Evolutionary conservation across 305 asterid species (phyloP), one percentile per base, ranked within the genome.

Genomic region (Solanum aculeatissimum): DNA sequence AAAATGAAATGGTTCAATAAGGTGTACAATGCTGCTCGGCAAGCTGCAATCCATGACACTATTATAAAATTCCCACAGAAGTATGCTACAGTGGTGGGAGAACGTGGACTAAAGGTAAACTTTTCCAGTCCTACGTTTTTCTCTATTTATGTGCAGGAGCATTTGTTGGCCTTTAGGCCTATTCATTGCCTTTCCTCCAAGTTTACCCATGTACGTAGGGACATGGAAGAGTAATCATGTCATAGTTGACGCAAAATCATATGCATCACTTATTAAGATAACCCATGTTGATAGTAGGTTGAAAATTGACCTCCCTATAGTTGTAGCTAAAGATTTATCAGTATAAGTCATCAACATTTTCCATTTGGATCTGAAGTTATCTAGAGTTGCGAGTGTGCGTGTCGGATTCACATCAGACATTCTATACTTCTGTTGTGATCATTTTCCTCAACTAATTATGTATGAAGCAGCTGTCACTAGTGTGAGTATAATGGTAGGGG

Each of bases 21-120:
- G 99, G 98, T 97, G 85, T 90, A 93, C 86, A 94, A 90, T 85
- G 99, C 99, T 38, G 98, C 99, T 88, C 95, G 95, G 55, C 91
- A 87, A 85, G 99, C 99, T 53, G 92, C 98, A 40, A 97, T 97
- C 90, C 99, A 97, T 83, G 97, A 95, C 82, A 95, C 99, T 66
- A 94, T 97, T 87, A 90, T 97, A 97, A 97, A 88, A 18, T 97
- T 97, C 88, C 99, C 99, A 1, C 92, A 91, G 54, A 91, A 91
- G 70, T 97, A 97, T 88, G 90, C 91, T 11, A 97, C 99, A 49
- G 85, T 93, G 78, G 99, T 97, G 8, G 99, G 99, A 88, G 99
- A 97, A 93, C 95, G 99, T 89, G 99, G 99, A 74, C 98, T 97
- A 66, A 97, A 97, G 96, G 99, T 94, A 80, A 66, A 53, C 42